A percentile compares a stretch with the other conserved stretches of the same genome.
These are phyloP conservation scores for Saturnispora sekii DNA, from an alignment of 805 yeast species.

Conservation along the genomic window DNA sequence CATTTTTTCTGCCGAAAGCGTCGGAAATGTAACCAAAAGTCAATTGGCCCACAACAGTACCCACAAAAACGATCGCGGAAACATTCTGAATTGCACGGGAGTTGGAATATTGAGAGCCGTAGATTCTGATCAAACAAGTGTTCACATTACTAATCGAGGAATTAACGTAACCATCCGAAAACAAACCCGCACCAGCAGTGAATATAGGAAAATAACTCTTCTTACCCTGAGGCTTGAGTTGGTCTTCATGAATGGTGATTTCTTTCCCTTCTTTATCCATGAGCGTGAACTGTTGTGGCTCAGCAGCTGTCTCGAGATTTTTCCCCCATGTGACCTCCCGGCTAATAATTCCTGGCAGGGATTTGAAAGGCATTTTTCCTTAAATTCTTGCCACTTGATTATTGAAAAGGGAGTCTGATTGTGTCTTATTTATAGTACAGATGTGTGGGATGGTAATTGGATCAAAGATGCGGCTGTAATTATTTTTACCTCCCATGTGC, in stretches of 20 bases:
- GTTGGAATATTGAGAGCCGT: slow-evolving; percentile 49
- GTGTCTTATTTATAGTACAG: too few species aligned
- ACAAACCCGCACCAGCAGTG: slow-evolving; percentile 86
- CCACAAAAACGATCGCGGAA: slow-evolving; percentile 82
- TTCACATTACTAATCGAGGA: slow-evolving; percentile 73
- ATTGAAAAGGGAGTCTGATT: too few species aligned
- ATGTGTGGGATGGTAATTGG: too few species aligned
- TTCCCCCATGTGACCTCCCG: slow-evolving; percentile 25
- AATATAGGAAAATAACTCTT: slow-evolving; percentile 51
- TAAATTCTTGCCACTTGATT: too few species aligned
- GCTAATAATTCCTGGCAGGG: slow-evolving; percentile 10
- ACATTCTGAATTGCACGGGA: slow-evolving; percentile 73
- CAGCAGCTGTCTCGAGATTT: slow-evolving; percentile 10
- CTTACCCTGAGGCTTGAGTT: slow-evolving; percentile 17
- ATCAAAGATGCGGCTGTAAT: too few species aligned
- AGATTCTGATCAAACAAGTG: slow-evolving; percentile 56
- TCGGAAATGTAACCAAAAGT: slow-evolving; percentile 76
- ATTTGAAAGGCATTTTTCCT: not conserved
- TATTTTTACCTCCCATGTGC: too few species aligned
- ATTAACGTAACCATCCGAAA: slow-evolving; percentile 89
- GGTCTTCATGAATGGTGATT: slow-evolving; percentile 18
- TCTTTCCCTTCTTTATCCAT: slow-evolving; percentile 16
- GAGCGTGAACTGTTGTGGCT: slow-evolving; percentile 13
- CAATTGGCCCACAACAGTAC: slow-evolving; percentile 83
- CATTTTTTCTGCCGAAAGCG: slow-evolving; percentile 66